phyloP scores from a whole-genome alignment of 805 yeast species.

The Hermanozyma aechmeae region DNA sequence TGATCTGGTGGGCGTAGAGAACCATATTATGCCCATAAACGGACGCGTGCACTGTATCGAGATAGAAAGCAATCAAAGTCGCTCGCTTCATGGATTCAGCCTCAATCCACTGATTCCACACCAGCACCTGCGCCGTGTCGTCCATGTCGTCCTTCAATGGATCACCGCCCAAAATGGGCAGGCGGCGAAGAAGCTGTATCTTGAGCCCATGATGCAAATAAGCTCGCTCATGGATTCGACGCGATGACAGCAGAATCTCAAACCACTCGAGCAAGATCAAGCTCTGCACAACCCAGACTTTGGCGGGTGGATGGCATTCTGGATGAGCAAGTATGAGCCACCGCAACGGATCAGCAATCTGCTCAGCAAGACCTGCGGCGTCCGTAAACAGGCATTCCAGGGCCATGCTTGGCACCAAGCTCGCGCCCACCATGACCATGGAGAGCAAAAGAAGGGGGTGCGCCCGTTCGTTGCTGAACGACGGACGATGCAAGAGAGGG shows the following conservation, averaged over 20 bases:
- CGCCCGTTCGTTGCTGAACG: too few relatives aligned
- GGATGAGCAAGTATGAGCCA: constrained; percentile 5
- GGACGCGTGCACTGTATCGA: constrained; percentile 27
- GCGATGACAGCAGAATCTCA: constrained; percentile 4
- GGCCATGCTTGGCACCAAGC: too few relatives aligned
- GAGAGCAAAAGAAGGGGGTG: too few relatives aligned
- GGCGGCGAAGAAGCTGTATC: constrained; percentile 15
- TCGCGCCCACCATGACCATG: too few relatives aligned
- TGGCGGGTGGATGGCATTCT: constrained; percentile 7
- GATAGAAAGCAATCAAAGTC: constrained; percentile 23
- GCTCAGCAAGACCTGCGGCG: constrained; percentile 5
- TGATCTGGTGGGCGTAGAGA: constrained; percentile 19
- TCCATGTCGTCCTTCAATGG: constrained; percentile 20
- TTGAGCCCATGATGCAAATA: constrained; percentile 9
- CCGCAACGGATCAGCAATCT: constrained; percentile 7
- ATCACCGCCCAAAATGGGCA: constrained; percentile 31
- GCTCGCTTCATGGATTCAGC: constrained; percentile 26
- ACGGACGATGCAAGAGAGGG: too few relatives aligned
- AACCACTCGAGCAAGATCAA: constrained; percentile 5
- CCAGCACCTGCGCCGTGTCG: constrained; percentile 12
- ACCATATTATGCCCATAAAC: constrained; percentile 21
- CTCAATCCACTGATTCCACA: constrained; percentile 26
- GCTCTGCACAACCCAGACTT: constrained; percentile 6
- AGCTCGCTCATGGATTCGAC: constrained; percentile 6
- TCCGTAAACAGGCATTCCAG: too few relatives aligned